phyloP scores from a whole-genome alignment of 495 filamentous ascomycete genomes.

The Penicillium arizonense region DNA sequence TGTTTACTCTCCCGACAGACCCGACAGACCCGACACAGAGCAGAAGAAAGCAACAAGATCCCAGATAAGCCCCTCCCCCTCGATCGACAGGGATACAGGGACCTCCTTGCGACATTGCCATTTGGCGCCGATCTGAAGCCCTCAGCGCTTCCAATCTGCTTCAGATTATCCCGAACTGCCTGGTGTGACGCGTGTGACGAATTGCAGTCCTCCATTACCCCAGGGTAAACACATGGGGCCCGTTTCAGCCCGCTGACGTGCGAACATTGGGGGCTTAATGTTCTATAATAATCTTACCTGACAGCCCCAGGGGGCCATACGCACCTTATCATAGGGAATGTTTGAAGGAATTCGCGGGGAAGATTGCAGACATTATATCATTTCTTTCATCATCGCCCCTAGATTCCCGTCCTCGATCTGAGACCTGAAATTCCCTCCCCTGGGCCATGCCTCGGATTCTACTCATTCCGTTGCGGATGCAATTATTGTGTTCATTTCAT shows the following conservation, averaged over 20 bases:
- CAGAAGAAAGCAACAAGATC: background rate
- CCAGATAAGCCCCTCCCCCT: background rate
- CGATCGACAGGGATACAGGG: conserved; percentile 21
- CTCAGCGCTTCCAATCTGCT: conserved; percentile 30
- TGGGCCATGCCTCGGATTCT: conserved; percentile 22
- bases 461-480: conserved; percentile 7
- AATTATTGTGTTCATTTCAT: conserved; percentile 13
- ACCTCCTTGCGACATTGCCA: conserved; percentile 18
- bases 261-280: conserved; percentile 16
- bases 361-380: conserved; percentile 23
- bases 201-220: conserved; percentile 17
- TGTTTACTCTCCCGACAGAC: too few relatives aligned
- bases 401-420: conserved; percentile 18
- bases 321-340: conserved; percentile 10
- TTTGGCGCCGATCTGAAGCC: conserved; percentile 28
- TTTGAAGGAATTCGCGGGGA: conserved; percentile 18
- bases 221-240: conserved; percentile 10
- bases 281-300: conserved; percentile 4
- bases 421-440: conserved; percentile 23
- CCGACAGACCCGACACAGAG: too few relatives aligned
- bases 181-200: conserved; percentile 19
- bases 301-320: conserved; percentile 11
- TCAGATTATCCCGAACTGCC: conserved; percentile 21
- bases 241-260: conserved; percentile 16
- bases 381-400: conserved; percentile 13